Evolutionary conservation across 1,284 basidiomycete species (phyloP).

Genomic region (Pseudozyma thailandica): DNA sequence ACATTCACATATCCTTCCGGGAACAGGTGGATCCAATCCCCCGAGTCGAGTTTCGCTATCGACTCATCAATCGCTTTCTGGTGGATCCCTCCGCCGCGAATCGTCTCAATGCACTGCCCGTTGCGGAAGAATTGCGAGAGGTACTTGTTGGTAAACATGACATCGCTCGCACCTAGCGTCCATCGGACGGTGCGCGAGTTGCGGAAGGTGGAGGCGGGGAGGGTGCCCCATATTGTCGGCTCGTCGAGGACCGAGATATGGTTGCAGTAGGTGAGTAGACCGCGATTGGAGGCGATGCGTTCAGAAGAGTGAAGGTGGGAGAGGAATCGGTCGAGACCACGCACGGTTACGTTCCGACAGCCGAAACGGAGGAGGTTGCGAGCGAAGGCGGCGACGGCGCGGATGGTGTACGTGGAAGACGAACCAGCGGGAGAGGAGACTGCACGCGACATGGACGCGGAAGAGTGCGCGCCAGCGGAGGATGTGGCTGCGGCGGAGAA

Average conservation of each 20-base stretch:
- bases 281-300: slow-evolving; percentile 38
- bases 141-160: slow-evolving; percentile 86
- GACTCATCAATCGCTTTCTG: slow-evolving; percentile 86
- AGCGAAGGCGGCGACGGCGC: slow-evolving; percentile 52
- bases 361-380: slow-evolving; percentile 48
- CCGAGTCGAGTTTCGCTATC: slow-evolving; percentile 80
- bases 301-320: slow-evolving; percentile 41
- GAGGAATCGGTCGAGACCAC: slow-evolving; percentile 56
- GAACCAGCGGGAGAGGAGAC: slow-evolving; percentile 12
- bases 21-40: slow-evolving; percentile 94
- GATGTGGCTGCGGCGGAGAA: slow-evolving; percentile 19
- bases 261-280: slow-evolving; percentile 63
- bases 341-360: slow-evolving; percentile 54
- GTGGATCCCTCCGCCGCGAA: slow-evolving; percentile 87
- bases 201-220: slow-evolving; percentile 44
- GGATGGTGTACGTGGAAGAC: slow-evolving; percentile 38
- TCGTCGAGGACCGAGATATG: slow-evolving; percentile 66
- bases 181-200: slow-evolving; percentile 75
- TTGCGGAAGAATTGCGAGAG: slow-evolving; percentile 80
- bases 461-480: background rate
- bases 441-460: slow-evolving; percentile 5
- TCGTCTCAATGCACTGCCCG: slow-evolving; percentile 93
- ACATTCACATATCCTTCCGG: slow-evolving; percentile 89
- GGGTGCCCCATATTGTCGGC: slow-evolving; percentile 57
- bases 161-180: slow-evolving; percentile 89